phyloP scores from a whole-genome alignment of 1,284 basidiomycete species.

The Rhodofomes roseus region DNA sequence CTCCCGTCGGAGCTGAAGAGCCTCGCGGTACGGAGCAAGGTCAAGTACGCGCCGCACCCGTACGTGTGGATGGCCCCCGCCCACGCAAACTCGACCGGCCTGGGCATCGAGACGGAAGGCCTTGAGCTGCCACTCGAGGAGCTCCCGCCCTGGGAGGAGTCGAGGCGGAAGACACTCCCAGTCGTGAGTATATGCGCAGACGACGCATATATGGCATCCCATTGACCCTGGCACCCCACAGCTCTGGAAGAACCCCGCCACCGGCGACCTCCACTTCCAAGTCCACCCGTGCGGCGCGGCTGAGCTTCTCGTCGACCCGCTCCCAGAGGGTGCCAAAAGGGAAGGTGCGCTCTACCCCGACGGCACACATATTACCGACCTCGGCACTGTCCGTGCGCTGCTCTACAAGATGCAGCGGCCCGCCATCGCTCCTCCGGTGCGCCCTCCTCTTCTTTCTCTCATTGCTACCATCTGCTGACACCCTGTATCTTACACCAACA shows the following conservation, averaged over 20 bases:
- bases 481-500: constrained; percentile 3
- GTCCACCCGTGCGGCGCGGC: constrained; percentile 66
- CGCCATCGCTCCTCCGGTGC: constrained; percentile 66
- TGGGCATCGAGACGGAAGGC: constrained; percentile 77
- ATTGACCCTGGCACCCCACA: constrained; percentile 20
- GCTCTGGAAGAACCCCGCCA: constrained; percentile 86
- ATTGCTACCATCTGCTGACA: neutral
- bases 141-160: constrained; percentile 73
- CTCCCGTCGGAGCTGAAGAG: constrained; percentile 75
- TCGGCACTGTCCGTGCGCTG: constrained; percentile 65
- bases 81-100: constrained; percentile 65
- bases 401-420: constrained; percentile 81
- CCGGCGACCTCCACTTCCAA: constrained; percentile 72
- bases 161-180: constrained; percentile 67
- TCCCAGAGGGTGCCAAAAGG: constrained; percentile 49
- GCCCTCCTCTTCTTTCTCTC: constrained; percentile 11
- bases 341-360: constrained; percentile 70
- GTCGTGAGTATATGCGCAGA: constrained; percentile 40
- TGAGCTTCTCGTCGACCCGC: constrained; percentile 58
- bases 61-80: constrained; percentile 86
- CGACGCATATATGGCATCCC: neutral
- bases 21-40: constrained; percentile 72
- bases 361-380: constrained; percentile 67
- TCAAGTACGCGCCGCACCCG: constrained; percentile 73
- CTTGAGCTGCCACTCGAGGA: constrained; percentile 62